Base-by-base conservation (phyloP, 306 rosid genomes). In the Cicer yamashitae region DNA sequence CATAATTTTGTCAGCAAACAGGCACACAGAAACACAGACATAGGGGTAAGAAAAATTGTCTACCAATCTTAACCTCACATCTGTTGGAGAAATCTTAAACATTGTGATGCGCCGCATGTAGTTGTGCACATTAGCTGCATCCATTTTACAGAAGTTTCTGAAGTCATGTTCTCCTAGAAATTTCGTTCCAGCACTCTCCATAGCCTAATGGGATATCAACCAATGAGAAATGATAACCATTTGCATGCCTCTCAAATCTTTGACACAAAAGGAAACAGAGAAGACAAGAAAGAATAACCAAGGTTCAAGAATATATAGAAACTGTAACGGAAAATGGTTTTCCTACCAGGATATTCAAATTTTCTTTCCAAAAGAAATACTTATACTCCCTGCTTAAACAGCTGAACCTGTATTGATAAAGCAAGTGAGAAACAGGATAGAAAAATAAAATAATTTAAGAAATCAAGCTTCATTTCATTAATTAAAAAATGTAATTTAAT, bases 81-180 rank as follows among this genome's bases (percentile, higher is more conserved):
- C 90, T 68, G 84, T 83, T 48, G 93, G 88, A 83, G 67, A 87
- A 57, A 94, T 84, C 47, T 84, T 87, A 63, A 94, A 84, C 40
- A 76, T 84, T 6, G 81, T 70, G 79, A 94, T 77, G 20, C 54
- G 58, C 73, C 97, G 90, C 88, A 79, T 83, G 65, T 87, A 91
- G 89, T 87, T 91, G 88, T 94, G 98, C 68, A 94, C 98, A 79
- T 91, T 93, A 65, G 79, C 84, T 25, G 98, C 98, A 83, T 93
- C 97, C 98, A 93, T 93, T 85, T 93, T 93, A 78, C 98, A 93
- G 74, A 93, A 93, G 79, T 93, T 93, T 81, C 96, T 84, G 79
- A 91, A 94, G 91, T 94, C 97, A 73, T 94, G 94, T 84, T 91
- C 97, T 14, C 97, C 98, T 45, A 87, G 38, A 68, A 91, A 79